Conservation (phyloP, 2,329 filamentous ascomycete genomes). For the Scedosporium aurantiacum region DNA sequence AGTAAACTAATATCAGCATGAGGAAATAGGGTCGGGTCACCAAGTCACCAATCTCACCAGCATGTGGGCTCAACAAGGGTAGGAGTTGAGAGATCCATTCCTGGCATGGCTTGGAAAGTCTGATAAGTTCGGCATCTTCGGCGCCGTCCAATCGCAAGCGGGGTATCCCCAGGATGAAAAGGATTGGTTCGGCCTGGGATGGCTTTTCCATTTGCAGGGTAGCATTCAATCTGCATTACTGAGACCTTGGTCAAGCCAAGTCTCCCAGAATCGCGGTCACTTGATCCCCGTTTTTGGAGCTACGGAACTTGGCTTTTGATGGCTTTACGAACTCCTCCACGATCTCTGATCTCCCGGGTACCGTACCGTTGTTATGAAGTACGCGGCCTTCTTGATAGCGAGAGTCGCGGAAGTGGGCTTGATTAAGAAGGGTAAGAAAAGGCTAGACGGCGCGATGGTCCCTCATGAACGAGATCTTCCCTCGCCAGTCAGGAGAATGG, state of each 20-base stretch:
- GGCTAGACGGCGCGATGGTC: too few species aligned
- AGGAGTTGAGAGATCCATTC: background rate
- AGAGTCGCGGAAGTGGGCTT: too few species aligned
- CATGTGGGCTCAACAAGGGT: background rate
- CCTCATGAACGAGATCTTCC: too few species aligned
- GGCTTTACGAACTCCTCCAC: background rate
- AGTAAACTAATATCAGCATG: too few species aligned
- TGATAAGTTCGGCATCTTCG: background rate
- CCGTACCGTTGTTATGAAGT: background rate
- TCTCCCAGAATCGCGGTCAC: background rate
- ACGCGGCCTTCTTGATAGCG: background rate
- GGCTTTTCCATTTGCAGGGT: background rate
- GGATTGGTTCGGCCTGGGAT: background rate
- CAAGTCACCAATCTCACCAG: background rate
- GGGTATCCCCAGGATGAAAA: background rate
- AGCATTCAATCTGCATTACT: background rate
- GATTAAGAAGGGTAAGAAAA: too few species aligned
- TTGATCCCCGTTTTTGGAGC: background rate
- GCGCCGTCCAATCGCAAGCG: background rate
- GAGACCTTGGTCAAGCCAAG: constrained; percentile 3
- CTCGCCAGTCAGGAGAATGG: too few species aligned
- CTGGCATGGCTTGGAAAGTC: background rate
- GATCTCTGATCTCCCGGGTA: background rate
- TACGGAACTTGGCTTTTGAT: background rate
- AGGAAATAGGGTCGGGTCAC: background rate